phyloP scores from a whole-genome alignment of 768 basidiomycete species.

The Plicaturopsis crispa region DNA sequence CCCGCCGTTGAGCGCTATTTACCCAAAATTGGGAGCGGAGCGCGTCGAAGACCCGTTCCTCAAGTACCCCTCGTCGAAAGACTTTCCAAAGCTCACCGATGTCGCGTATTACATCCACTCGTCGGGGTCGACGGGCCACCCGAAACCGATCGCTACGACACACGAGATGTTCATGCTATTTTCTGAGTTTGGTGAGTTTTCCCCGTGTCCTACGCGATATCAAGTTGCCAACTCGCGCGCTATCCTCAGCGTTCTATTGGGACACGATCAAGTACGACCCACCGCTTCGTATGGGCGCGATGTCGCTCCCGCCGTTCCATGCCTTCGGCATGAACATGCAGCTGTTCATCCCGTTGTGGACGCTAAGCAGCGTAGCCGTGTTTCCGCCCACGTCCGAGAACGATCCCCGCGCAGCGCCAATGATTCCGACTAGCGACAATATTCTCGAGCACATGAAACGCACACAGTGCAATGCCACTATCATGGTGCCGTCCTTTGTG shows the following conservation, averaged over 20 bases:
- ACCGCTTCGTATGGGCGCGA: constrained; percentile 3
- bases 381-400: constrained; percentile 19
- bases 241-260: constrained; percentile 10
- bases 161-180: too few species aligned
- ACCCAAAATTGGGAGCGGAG: constrained; percentile 18
- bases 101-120: constrained; percentile 5
- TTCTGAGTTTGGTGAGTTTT: too few species aligned
- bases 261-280: too few species aligned
- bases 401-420: constrained; percentile 13
- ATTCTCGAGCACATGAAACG: constrained; percentile 11
- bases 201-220: too few species aligned
- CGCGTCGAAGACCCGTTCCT: constrained; percentile 9
- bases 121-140: constrained; percentile 3
- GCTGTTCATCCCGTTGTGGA: constrained; percentile 8
- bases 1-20: constrained; percentile 7
- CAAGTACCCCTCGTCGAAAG: constrained; percentile 12
- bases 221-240: constrained; percentile 11
- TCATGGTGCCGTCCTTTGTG: constrained; percentile 16
- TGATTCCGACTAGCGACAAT: constrained; percentile 14
- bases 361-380: constrained; percentile 11
- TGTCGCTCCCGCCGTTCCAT: constrained; percentile 17
- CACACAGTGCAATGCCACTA: constrained; percentile 10
- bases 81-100: neutral
- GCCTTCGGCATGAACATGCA: constrained; percentile 12
- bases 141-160: too few species aligned